Evolutionary conservation across 2,329 filamentous ascomycete genomes (phyloP).

Genomic region (Aspergillus sp.): DNA sequence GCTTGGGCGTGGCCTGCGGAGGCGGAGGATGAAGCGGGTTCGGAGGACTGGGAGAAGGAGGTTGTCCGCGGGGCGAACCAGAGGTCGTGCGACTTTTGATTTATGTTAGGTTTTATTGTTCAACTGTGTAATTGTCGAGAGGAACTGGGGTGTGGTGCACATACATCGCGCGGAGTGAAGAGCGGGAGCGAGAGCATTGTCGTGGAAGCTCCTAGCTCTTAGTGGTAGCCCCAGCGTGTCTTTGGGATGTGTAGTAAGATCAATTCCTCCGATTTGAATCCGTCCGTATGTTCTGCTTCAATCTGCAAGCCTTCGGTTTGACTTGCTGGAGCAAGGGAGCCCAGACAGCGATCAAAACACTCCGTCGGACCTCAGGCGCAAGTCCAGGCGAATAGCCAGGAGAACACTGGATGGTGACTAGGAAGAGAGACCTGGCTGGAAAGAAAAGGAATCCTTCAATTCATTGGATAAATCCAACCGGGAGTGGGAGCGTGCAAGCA

Average conservation of each 20-base stretch:
- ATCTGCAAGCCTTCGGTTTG: not conserved
- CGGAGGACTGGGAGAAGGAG: conserved; percentile 51
- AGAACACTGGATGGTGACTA: not conserved
- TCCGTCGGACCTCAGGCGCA: not conserved
- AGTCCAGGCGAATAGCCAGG: not conserved
- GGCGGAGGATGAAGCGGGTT: conserved; percentile 27
- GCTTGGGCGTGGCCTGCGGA: conserved; percentile 18
- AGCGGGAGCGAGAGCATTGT: conserved; percentile 64
- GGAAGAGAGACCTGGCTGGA: not conserved
- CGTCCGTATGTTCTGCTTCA: not conserved
- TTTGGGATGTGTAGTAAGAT: not conserved
- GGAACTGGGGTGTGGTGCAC: conserved; percentile 22
- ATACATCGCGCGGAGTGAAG: conserved; percentile 69
- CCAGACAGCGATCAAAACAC: not conserved
- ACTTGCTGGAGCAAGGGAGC: not conserved
- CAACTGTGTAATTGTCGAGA: not conserved
- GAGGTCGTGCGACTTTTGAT: conserved; percentile 66
- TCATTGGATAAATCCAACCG: not conserved
- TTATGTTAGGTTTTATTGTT: not conserved
- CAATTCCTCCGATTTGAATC: not conserved
- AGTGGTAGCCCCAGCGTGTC: not conserved
- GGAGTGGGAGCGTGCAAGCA: not conserved
- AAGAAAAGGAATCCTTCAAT: too few species aligned
- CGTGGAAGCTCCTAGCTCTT: not conserved
- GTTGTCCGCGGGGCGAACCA: conserved; percentile 63